phyloP scores from a whole-genome alignment of 2,329 filamentous ascomycete genomes.

The Epichloe sibirici region DNA sequence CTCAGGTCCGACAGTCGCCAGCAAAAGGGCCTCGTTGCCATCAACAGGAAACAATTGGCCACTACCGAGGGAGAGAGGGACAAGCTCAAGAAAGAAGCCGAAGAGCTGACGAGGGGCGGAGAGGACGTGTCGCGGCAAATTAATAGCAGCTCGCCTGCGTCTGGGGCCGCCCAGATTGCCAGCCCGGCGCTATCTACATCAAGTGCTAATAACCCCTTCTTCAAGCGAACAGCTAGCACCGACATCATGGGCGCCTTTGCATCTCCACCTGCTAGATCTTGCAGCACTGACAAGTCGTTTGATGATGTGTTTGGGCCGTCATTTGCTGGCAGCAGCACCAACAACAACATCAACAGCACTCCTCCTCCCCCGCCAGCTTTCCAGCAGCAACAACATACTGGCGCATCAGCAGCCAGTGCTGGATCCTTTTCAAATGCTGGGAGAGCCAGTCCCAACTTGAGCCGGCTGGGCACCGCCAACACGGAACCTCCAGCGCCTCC shows the following conservation, averaged over 20 bases:
- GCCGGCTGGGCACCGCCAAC: conserved; percentile 46
- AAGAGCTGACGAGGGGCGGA: conserved; percentile 51
- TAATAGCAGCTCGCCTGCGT: conserved; percentile 37
- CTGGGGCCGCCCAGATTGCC: conserved; percentile 38
- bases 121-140: conserved; percentile 44
- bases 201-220: conserved; percentile 90
- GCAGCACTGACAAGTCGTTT: conserved; percentile 56
- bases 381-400: conserved; percentile 45
- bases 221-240: conserved; percentile 56
- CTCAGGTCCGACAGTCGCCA: conserved; percentile 83
- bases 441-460: conserved; percentile 50
- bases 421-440: conserved; percentile 34
- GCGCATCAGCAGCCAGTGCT: conserved; percentile 40
- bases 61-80: conserved; percentile 85
- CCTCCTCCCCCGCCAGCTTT: conserved; percentile 26
- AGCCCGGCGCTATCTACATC: conserved; percentile 59
- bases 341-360: conserved; percentile 16
- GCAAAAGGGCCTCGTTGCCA: conserved; percentile 90
- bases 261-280: conserved; percentile 33
- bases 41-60: conserved; percentile 94
- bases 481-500: conserved; percentile 50
- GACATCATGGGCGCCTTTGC: conserved; percentile 45
- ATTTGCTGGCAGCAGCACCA: conserved; percentile 27
- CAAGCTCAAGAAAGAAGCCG: conserved; percentile 70
- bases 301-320: conserved; percentile 77